Base-by-base conservation (phyloP, 139 green algal genomes). In the Chlorella sorokiniana region DNA sequence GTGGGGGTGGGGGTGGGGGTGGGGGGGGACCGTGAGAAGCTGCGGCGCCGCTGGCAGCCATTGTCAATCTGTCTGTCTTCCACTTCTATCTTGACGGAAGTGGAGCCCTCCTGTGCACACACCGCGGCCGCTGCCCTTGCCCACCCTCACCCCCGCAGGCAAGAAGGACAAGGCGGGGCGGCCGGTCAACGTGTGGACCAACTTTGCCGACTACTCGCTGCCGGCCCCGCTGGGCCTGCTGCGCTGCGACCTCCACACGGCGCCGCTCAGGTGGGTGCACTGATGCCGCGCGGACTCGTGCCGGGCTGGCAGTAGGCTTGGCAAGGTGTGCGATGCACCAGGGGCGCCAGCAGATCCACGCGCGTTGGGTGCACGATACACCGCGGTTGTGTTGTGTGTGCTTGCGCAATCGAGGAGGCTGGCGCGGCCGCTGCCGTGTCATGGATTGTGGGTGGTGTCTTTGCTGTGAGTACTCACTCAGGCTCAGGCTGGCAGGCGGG, bases 161-260 rank as follows among this genome's bases (percentile, higher is more conserved):
- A 94, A 94, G 80, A 79, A 61, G 37, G 87, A 91, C 63, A 75
- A 67, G 5, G 51, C 81, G 0, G 91, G 91, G 31, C 33, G 87
- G 54, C 45, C 64, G 0, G 63, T 91, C 31, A 87, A 93, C 82
- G 83, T 96, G 1, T 92, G 79, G 80, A 90, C 88, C 65, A 98
- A 98, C 81, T 98, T 97, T 54, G 11, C 78, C 16, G 86, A 96
- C 74, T 98, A 99, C 86, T 86, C 82, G 6, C 89, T 98, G 56
- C 48, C n/a, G 18, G 64, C 80, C 14, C 88, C 91, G 40, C 64
- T 93, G 38, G 94, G 86, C 9, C 86, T 98, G 65, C 31, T 98
- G 38, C 88, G 93, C 5, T 81, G 89, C 52, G 95, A 98, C 86
- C 79, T 91, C 41, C 90, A 96, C 84, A 78, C 65, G 4, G 84